Conservation (phyloP, 257 asterid genomes). For the Rhazya stricta region DNA sequence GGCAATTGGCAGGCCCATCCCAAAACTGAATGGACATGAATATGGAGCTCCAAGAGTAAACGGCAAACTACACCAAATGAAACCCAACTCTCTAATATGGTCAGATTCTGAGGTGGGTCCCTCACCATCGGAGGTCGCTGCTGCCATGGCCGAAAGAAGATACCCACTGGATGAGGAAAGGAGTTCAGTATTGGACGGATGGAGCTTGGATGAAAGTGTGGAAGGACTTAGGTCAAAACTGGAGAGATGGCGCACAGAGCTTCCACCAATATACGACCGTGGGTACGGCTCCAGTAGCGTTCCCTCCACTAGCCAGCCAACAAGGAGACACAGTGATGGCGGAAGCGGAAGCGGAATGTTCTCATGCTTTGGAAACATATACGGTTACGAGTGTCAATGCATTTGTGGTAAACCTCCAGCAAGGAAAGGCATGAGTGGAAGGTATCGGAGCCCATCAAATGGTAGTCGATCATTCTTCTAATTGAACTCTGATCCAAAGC, state of each 20-base stretch:
- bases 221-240: slow-evolving; percentile 85
- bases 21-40: slow-evolving; percentile 24
- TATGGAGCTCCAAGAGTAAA: slow-evolving; percentile 28
- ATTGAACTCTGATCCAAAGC: not conserved
- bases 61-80: slow-evolving; percentile 34
- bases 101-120: slow-evolving; percentile 87
- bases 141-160: slow-evolving; percentile 38
- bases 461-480: slow-evolving; percentile 46
- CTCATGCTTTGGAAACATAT: slow-evolving; percentile 71
- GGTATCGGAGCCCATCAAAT: slow-evolving; percentile 43
- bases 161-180: slow-evolving; percentile 62
- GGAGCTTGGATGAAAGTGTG: slow-evolving; percentile 85
- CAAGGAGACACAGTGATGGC: slow-evolving; percentile 27
- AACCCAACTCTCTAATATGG: slow-evolving; percentile 37
- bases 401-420: slow-evolving; percentile 69
- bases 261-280: slow-evolving; percentile 70
- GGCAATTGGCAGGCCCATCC: slow-evolving; percentile 33
- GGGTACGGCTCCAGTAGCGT: slow-evolving; percentile 57
- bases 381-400: slow-evolving; percentile 80
- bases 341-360: slow-evolving; percentile 40
- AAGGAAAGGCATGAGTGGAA: slow-evolving; percentile 15
- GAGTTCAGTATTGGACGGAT: slow-evolving; percentile 79
- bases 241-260: slow-evolving; percentile 79
- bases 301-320: slow-evolving; percentile 33
- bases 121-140: slow-evolving; percentile 87